Base-by-base conservation (phyloP, 805 yeast genomes). In the Starmerella riodocensis region DNA sequence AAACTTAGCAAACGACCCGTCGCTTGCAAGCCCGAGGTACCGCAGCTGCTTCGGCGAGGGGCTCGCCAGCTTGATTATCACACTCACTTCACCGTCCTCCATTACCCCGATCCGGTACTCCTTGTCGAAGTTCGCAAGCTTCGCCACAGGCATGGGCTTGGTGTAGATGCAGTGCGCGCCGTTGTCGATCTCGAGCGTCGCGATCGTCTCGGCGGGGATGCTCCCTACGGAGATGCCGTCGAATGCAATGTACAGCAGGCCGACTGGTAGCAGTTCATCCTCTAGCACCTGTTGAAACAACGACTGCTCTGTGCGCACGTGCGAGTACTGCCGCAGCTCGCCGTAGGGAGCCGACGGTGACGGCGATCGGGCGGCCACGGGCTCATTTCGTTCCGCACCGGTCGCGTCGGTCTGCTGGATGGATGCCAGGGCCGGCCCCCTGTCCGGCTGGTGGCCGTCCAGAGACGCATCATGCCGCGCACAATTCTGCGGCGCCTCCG, bases 161-260 rank as follows among this genome's bases (percentile, higher is more conserved):
- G 94, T 83, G 27, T 75, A 70, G 34, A 82, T 70, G 42, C 82
- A 71, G 54, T 85, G 93, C 28, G 74, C 73, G 5, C 94, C 93
- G 55, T 85, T 85, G 55, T 85, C 95, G 39, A 78, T 60, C 16
- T 58, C 55, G 14, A 74, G 49, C 20, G 67, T 63, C 52, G 73
- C 70, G 14, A 61, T 56, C 2, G 71, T 72, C 24, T 65, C 55
- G 5, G 39, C 11, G 3, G 42, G 34, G 17, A 38, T 6, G 8
- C 4, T n/a, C 9, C 17, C 14, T 4, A 21, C 12, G 12, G 4
- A 14, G 25, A 31, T 21, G 7, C 34, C 34, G 4, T 31, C 20
- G 25, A 31, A 19, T 14, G 25, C 25, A 14, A 31, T 8, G 20
- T 31, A 31, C 25, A 31, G 25, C 17, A 31, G 34, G 6, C 34